Evolutionary conservation across 176 grass and related monocot species (phyloP).

Genomic region (Rhynchospora pubera): DNA sequence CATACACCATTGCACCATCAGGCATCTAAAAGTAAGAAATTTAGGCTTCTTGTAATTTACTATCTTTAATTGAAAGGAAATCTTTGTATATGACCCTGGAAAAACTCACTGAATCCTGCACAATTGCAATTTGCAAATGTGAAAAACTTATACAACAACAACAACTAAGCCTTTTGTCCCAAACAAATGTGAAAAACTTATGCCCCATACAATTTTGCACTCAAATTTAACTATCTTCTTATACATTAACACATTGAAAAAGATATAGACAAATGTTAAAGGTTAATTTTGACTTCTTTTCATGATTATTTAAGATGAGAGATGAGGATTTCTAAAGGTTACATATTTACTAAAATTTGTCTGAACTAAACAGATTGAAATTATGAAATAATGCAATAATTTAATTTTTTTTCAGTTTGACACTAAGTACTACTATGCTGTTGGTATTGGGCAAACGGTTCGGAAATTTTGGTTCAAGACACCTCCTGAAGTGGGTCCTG

Average conservation of each 20-base stretch:
- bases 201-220: background rate
- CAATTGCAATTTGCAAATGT: background rate
- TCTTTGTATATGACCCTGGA: background rate
- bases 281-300: background rate
- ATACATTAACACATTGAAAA: background rate
- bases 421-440: constrained; percentile 55
- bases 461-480: constrained; percentile 55
- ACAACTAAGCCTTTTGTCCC: too few relatives aligned
- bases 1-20: constrained; percentile 49
- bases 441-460: constrained; percentile 38
- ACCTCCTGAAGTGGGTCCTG: constrained; percentile 44
- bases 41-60: background rate
- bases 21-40: constrained; percentile 28
- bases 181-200: too few relatives aligned
- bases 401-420: constrained; percentile 24
- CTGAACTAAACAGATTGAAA: background rate
- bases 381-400: background rate
- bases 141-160: too few relatives aligned
- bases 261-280: background rate
- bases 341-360: background rate
- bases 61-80: background rate
- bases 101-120: background rate
- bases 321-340: background rate
- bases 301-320: background rate
- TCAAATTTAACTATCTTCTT: background rate